Evolutionary conservation across 257 asterid genomes (phyloP).

Genomic region (Salvia hispanica): DNA sequence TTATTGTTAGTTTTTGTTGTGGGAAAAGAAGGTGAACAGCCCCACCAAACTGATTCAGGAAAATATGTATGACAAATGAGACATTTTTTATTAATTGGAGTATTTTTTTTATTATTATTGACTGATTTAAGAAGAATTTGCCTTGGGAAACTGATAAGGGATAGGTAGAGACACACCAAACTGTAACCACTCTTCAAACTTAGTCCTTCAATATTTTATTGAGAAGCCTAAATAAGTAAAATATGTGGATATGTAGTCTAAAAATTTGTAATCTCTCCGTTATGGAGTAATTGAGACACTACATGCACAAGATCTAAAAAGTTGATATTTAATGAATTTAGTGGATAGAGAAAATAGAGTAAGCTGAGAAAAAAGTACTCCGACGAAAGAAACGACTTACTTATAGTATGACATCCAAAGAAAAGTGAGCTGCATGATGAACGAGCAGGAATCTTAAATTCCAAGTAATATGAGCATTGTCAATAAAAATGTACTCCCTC

Average conservation of each 20-base stretch:
- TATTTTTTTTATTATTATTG: background rate
- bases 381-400: too few relatives aligned
- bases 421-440: too few relatives aligned
- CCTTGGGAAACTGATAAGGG: constrained; percentile 37
- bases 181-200: constrained; percentile 31
- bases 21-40: constrained; percentile 75
- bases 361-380: too few relatives aligned
- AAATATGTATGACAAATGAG: constrained; percentile 10
- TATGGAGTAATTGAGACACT: too few relatives aligned
- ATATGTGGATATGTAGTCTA: background rate
- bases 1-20: constrained; percentile 34
- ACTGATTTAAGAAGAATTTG: constrained; percentile 20
- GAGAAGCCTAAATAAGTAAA: too few relatives aligned
- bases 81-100: background rate
- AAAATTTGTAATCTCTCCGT: background rate
- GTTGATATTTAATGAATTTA: too few relatives aligned
- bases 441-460: background rate
- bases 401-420: too few relatives aligned
- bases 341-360: too few relatives aligned
- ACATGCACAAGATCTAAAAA: too few relatives aligned
- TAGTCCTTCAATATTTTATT: background rate
- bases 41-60: constrained; percentile 57
- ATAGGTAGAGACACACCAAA: constrained; percentile 51
- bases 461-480: too few relatives aligned
- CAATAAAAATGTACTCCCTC: too few relatives aligned